Evolutionary conservation across 2,329 filamentous ascomycete genomes (phyloP), one percentile per base, ranked within the genome.

Genomic region (Ophiocordyceps robertsii): DNA sequence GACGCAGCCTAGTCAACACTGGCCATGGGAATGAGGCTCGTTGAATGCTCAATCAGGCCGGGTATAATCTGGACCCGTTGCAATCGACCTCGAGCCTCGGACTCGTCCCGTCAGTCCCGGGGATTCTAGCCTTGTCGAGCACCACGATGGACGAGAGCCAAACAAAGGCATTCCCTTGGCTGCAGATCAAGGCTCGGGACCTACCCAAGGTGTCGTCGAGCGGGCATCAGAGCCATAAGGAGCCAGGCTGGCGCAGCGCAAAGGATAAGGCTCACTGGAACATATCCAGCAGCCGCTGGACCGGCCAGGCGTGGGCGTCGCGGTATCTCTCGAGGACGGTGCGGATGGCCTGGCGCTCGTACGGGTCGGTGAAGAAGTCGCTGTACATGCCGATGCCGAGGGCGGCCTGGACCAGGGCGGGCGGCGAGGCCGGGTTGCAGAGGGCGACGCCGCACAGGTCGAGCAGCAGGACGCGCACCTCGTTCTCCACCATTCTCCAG

Each of bases 241-340:
- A n/a, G n/a, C n/a, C n/a, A n/a, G n/a, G n/a, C n/a, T n/a, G n/a
- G n/a, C n/a, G n/a, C n/a, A n/a, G n/a, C n/a, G n/a, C n/a, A n/a
- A n/a, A n/a, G n/a, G n/a, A n/a, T n/a, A 10, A n/a, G 29, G 9
- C 10, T 31, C 21, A 37, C 44, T 50, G 50, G 45, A 64, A 64
- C 58, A 64, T 64, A 12, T 56, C 57, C 13, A 61, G 51, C 30
- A 64, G 43, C 10, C 56, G 57, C 44, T 57, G 53, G 0, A 64
- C 62, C 0, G 62, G 63, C 62, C 62, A 65, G 1, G 62, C 63
- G 24, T 60, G 56, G 13, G 60, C 55, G 39, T 66, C 66, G 6
- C 62, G 60, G 42, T 69, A 71, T 38, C 61, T 67, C 39, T 70
- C 67, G 5, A 63, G 60, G 3, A 65, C 65, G 0, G 54, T 61